Evolutionary conservation across 345 rosid species (phyloP).

Genomic region (Microcos paniculata): DNA sequence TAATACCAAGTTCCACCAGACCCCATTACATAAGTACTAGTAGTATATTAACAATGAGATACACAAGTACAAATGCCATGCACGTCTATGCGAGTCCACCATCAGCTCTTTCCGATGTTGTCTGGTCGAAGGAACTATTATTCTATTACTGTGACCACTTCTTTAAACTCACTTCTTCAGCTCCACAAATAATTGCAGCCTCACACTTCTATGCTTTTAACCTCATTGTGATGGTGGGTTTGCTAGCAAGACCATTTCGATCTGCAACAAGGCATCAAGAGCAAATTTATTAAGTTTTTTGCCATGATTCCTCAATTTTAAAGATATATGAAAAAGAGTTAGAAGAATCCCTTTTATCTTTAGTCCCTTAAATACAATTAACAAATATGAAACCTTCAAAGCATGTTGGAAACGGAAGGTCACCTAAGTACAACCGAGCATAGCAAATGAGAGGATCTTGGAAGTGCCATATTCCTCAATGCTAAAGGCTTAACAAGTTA

Average conservation of each 20-base stretch:
- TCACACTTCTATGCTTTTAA: not conserved
- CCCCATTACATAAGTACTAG: not conserved
- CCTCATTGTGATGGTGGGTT: not conserved
- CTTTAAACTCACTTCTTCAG: not conserved
- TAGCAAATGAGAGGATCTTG: not conserved
- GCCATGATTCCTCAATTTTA: not conserved
- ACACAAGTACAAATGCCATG: not conserved
- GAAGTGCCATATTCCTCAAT: not conserved
- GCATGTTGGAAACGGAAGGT: not conserved
- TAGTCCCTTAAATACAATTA: not conserved
- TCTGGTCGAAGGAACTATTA: not conserved
- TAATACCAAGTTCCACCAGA: not conserved
- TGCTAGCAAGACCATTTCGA: not conserved
- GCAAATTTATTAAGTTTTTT: not conserved
- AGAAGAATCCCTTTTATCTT: not conserved
- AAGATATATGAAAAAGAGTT: not conserved
- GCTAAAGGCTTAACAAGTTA: not conserved
- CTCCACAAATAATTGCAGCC: not conserved
- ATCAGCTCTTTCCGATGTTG: not conserved
- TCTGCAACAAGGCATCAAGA: conserved; percentile 4
- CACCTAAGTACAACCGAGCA: not conserved
- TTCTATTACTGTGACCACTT: not conserved
- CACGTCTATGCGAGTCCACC: not conserved
- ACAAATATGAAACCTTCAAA: not conserved
- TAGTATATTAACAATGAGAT: not conserved